Percentiles rank a stretch among this genome's conserved stretches.
Evolutionary conservation across 345 rosid genomes (phyloP).

Genomic region (Acer negundo): DNA sequence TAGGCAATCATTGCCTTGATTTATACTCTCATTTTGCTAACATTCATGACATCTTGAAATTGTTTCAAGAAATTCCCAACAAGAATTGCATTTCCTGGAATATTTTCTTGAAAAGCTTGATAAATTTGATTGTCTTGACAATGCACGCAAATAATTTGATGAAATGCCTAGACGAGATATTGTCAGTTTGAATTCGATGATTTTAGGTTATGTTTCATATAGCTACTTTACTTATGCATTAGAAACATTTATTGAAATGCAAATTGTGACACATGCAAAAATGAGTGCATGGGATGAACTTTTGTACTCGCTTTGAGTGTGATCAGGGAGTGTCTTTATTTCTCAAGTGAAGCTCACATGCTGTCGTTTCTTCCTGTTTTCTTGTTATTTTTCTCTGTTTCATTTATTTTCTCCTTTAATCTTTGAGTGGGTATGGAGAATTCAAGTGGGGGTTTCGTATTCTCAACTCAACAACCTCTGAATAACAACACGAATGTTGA

Average conservation of each 20-base stretch:
- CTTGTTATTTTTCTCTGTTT: no score
- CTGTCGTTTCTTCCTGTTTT: no score
- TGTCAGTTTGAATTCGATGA: constrained; percentile 73
- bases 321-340: no score
- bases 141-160: constrained; percentile 51
- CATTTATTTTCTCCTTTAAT: no score
- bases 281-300: no score
- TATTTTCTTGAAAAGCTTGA: constrained; percentile 51
- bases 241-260: constrained; percentile 49
- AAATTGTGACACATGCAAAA: no score
- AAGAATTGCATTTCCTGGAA: constrained; percentile 71
- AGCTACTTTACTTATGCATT: constrained; percentile 41
- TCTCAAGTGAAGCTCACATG: no score
- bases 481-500: no score
- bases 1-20: constrained; percentile 71
- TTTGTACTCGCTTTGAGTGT: no score
- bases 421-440: no score
- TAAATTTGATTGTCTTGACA: constrained; percentile 25
- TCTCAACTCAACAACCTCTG: no score
- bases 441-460: no score
- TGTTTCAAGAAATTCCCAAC: constrained; percentile 44
- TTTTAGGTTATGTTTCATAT: constrained; percentile 46
- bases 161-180: constrained; percentile 70
- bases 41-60: constrained; percentile 35
- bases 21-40: constrained; percentile 52